Evolutionary conservation across 1,284 basidiomycete species (phyloP).

Genomic region (Salmacisia buchloeana): DNA sequence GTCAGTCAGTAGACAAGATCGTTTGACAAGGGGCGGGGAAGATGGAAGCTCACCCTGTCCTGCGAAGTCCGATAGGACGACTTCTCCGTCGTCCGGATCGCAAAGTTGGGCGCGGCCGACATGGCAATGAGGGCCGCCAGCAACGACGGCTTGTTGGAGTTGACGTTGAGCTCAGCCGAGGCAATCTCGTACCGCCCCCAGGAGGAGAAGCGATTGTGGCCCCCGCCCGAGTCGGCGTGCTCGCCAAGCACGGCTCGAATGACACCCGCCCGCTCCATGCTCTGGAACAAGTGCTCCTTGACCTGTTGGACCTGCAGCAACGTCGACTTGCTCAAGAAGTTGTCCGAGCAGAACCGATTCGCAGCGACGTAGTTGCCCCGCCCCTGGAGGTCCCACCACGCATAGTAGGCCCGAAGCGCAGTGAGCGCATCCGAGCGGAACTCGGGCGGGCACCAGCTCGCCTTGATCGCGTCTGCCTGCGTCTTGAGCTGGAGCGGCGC

Average conservation of each 20-base stretch:
- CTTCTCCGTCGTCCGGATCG: slow-evolving; percentile 70
- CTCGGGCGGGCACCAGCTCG: slow-evolving; percentile 70
- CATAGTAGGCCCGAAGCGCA: slow-evolving; percentile 72
- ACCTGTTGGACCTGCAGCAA: slow-evolving; percentile 78
- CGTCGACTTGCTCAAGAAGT: slow-evolving; percentile 82
- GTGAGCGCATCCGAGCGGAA: slow-evolving; percentile 84
- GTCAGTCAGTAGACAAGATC: background rate
- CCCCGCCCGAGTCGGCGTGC: background rate
- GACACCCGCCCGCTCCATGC: slow-evolving; percentile 63
- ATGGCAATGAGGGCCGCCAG: slow-evolving; percentile 79
- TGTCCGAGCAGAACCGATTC: slow-evolving; percentile 73
- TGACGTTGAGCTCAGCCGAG: slow-evolving; percentile 55
- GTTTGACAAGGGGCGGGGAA: background rate
- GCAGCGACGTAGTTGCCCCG: slow-evolving; percentile 53
- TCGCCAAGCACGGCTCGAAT: slow-evolving; percentile 35
- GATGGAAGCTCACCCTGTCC: slow-evolving; percentile 67
- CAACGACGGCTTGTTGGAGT: slow-evolving; percentile 71
- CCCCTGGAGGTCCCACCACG: slow-evolving; percentile 58
- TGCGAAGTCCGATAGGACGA: slow-evolving; percentile 66
- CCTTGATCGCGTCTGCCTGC: slow-evolving; percentile 64
- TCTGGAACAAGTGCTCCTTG: slow-evolving; percentile 72
- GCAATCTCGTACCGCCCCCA: slow-evolving; percentile 48
- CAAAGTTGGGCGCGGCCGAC: slow-evolving; percentile 88
- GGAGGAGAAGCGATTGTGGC: slow-evolving; percentile 1
- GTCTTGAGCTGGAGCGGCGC: slow-evolving; percentile 60